Evolutionary conservation across 2,329 filamentous ascomycete genomes (phyloP).

Genomic region (Calonectria montana): DNA sequence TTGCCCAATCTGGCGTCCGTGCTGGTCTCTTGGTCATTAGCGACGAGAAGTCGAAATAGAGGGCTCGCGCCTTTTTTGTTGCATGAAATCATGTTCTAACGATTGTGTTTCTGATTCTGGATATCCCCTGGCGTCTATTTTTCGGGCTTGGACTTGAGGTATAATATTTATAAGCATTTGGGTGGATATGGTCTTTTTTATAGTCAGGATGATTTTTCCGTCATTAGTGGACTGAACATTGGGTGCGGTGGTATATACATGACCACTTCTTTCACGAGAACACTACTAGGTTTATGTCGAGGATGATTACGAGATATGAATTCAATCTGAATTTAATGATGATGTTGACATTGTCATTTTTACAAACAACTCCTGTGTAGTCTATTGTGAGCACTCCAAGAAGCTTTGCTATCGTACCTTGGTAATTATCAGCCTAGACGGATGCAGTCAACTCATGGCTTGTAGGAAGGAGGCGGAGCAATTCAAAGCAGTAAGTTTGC

Average conservation of each 20-base stretch:
- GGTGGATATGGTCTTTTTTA: not conserved
- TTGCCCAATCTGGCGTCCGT: constrained; percentile 41
- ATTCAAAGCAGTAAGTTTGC: too few species aligned
- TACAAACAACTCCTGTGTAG: not conserved
- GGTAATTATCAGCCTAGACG: too few species aligned
- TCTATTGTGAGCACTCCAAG: not conserved
- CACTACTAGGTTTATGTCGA: not conserved
- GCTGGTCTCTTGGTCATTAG: constrained; percentile 46
- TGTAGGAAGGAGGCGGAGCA: too few species aligned
- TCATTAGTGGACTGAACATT: not conserved
- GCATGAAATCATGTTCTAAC: not conserved
- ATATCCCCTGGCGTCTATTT: not conserved
- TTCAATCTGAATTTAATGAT: not conserved
- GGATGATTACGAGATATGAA: constrained; percentile 13
- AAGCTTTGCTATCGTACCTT: not conserved
- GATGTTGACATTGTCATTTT: not conserved
- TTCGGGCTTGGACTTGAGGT: not conserved
- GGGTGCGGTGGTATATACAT: not conserved
- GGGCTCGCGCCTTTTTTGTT: too few species aligned
- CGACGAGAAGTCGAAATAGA: constrained; percentile 25
- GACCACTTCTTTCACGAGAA: not conserved
- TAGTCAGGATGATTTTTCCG: not conserved
- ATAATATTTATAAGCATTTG: not conserved
- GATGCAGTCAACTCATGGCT: too few species aligned
- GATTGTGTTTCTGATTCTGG: not conserved